Evolutionary conservation across 2,329 filamentous ascomycete species (phyloP), one percentile per base, ranked within the genome.

Genomic region (Colletotrichum siamense): DNA sequence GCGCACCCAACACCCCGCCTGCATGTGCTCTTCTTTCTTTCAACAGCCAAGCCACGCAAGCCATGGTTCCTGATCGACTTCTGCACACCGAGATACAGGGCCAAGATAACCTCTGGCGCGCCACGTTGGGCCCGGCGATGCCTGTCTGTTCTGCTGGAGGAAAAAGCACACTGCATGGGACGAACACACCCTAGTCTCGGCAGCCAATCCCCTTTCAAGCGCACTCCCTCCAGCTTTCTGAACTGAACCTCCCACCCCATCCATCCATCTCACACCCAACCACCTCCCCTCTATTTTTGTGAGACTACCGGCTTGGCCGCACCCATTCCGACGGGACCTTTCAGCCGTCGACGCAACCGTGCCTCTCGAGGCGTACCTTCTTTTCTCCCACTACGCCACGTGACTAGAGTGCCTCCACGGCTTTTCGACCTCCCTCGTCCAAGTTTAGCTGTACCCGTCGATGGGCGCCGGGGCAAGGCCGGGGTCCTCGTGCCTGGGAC

Each of bases 271-370:
- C 30, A 36, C 30, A 32, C n/a, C 59, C 63, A 67, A 22, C 49
- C 52, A 67, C 39, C 44, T 52, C 44, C 44, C 62, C 55, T 63
- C 69, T 75, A 67, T 67, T 75, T 73, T 73, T 28, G 57, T 26
- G 62, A 63, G 62, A 69, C 70, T 22, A 52, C 55, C 44, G 70
- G 63, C 73, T 75, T 68, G 63, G 73, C 73, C 63, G 64, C 55
- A 59, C 63, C 57, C 73, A 64, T 34, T 16, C 28, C 28, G 28
- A 36, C 39, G 26, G 66, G 32, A 70, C 44, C 8, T 59, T 28
- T 52, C 65, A 61, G 66, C 66, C 66, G 16, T 70, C 30, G 71
- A 65, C 66, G 57, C 44, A 39, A 32, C 44, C 39, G 44, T 34
- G 22, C 32, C n/a, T 18, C 6, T 34, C 32, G 26, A 32, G 24